Percentiles rank a stretch among this genome's conserved stretches.
These are phyloP conservation scores for Colletotrichum cereale DNA, from an alignment of 2,329 filamentous ascomycete species.

Conservation along the genomic window DNA sequence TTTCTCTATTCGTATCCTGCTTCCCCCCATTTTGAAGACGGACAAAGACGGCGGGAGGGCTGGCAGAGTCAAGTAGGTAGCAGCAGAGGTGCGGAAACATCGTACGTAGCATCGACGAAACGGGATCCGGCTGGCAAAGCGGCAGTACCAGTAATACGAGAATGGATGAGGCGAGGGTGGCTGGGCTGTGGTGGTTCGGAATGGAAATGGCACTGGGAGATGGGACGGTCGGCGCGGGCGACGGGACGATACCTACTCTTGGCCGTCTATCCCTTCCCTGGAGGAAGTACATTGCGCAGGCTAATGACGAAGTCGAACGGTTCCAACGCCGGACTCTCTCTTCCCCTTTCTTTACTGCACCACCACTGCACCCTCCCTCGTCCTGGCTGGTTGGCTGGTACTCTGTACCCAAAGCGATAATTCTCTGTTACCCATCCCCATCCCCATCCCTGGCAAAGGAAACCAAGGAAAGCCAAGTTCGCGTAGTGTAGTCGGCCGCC, in stretches of 20 bases:
- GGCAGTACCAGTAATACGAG: conserved; percentile 33
- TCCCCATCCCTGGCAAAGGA: conserved; percentile 18
- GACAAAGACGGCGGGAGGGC: background rate
- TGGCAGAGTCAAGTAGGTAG: background rate
- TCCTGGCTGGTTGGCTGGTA: background rate
- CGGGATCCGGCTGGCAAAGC: background rate
- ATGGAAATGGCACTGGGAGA: conserved; percentile 1
- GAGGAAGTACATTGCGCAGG: conserved; percentile 5
- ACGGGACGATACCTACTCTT: background rate
- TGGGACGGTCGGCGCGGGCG: conserved; percentile 4
- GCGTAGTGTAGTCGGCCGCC: background rate
- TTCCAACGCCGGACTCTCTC: conserved; percentile 14
- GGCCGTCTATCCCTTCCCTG: background rate
- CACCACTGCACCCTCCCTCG: background rate
- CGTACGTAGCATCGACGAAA: background rate
- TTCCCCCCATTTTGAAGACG: too few species aligned
- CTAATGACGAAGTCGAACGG: background rate
- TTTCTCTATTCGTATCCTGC: background rate
- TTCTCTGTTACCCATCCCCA: conserved; percentile 17
- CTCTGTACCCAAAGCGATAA: conserved; percentile 19
- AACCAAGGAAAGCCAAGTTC: conserved; percentile 2
- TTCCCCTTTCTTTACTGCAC: conserved; percentile 22
- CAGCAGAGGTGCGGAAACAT: background rate
- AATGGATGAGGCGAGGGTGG: conserved; percentile 32
- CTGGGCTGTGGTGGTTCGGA: conserved; percentile 32